Evolutionary conservation across 2,329 filamentous ascomycete genomes (phyloP).

Genomic region (Neofusicoccum umdonicola): DNA sequence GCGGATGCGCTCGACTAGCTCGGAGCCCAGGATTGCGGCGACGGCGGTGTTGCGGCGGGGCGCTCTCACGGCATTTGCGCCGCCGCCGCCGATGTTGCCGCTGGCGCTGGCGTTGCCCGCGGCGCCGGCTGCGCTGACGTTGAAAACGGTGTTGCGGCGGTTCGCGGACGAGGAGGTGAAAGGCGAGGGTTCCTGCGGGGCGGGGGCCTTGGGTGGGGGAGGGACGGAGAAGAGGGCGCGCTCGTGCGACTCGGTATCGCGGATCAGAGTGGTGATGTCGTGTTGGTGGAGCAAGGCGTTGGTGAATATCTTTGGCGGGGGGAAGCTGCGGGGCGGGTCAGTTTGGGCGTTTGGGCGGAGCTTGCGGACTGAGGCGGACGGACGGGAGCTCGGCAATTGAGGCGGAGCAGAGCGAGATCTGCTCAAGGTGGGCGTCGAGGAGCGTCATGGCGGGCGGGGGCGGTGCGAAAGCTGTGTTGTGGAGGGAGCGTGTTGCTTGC

Average conservation of each 20-base stretch:
- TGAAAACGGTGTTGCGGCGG: constrained; percentile 51
- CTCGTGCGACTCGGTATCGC: constrained; percentile 92
- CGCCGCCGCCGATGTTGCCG: constrained; percentile 37
- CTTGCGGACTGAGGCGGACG: constrained; percentile 19
- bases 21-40: constrained; percentile 80
- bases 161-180: constrained; percentile 20
- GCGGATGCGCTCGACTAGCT: constrained; percentile 78
- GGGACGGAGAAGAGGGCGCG: constrained; percentile 92
- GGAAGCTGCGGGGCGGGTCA: constrained; percentile 61
- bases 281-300: constrained; percentile 84
- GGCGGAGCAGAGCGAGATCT: constrained; percentile 48
- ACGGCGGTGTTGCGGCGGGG: constrained; percentile 78
- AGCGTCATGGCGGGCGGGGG: constrained; percentile 37
- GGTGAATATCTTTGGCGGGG: constrained; percentile 88
- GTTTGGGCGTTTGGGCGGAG: background rate
- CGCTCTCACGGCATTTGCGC: constrained; percentile 47
- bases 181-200: constrained; percentile 33
- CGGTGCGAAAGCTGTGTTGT: background rate
- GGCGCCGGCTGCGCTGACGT: constrained; percentile 28
- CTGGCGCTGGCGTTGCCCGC: constrained; percentile 27
- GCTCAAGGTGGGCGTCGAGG: constrained; percentile 49
- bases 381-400: constrained; percentile 49
- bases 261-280: constrained; percentile 91
- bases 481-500: background rate
- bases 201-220: constrained; percentile 54